Conservation (phyloP, 2,329 filamentous ascomycete genomes). For the Fusarium citri region DNA sequence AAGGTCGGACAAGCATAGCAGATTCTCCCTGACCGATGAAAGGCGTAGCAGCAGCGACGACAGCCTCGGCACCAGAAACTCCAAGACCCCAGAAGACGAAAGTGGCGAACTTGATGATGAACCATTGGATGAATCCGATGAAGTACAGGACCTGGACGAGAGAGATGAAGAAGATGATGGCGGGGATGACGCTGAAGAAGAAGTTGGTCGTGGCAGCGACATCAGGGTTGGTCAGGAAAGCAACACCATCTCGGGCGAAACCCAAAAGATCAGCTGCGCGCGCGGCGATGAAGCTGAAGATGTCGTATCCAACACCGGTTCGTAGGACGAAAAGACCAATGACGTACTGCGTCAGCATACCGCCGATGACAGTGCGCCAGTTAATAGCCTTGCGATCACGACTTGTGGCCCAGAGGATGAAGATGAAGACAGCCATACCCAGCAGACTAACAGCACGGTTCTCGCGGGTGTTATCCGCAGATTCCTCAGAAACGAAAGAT, state of each 20-base stretch:
- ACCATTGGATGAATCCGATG: conserved; percentile 86
- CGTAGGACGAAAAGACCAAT: conserved; percentile 89
- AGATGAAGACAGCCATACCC: conserved; percentile 78
- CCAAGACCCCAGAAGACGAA: conserved; percentile 93
- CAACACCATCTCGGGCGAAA: conserved; percentile 78
- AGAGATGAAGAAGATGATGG: conserved; percentile 96
- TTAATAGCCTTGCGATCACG: conserved; percentile 71
- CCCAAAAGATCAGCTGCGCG: conserved; percentile 79
- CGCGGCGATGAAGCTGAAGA: conserved; percentile 88
- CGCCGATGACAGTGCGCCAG: conserved; percentile 87
- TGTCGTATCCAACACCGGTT: conserved; percentile 84
- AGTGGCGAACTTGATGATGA: conserved; percentile 84
- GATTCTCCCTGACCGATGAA: conserved; percentile 97
- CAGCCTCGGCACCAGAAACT: conserved; percentile 91
- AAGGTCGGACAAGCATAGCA: conserved; percentile 90
- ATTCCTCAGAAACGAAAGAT: conserved; percentile 78
- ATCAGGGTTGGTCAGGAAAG: conserved; percentile 67
- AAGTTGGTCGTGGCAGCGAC: conserved; percentile 72
- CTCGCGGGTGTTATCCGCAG: conserved; percentile 78
- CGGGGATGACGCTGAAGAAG: conserved; percentile 82
- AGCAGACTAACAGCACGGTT: conserved; percentile 86
- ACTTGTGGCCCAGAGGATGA: conserved; percentile 76
- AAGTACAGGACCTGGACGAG: conserved; percentile 90
- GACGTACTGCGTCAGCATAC: conserved; percentile 89
- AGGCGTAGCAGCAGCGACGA: conserved; percentile 90